Evolutionary conservation across 306 rosid species (phyloP).

Genomic region (Morella rubra): DNA sequence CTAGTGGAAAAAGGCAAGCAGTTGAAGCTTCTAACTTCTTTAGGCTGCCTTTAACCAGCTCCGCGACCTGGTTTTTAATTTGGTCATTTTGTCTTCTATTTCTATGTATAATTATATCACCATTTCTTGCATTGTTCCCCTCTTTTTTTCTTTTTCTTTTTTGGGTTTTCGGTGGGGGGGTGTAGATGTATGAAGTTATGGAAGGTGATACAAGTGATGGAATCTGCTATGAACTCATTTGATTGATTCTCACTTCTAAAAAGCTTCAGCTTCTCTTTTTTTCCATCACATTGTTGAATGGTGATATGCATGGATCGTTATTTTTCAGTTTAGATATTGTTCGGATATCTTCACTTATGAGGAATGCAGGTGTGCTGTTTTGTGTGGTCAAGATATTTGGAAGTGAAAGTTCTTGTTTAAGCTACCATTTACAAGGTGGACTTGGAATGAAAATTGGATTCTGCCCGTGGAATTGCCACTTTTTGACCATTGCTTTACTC

Average conservation of each 20-base stretch:
- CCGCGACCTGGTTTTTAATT: neutral
- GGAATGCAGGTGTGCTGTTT: neutral
- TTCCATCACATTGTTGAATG: neutral
- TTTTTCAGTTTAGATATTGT: neutral
- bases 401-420: neutral
- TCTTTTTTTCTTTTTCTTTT: too few relatives aligned
- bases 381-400: neutral
- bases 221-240: neutral
- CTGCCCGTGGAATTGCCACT: neutral
- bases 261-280: neutral
- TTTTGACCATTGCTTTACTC: neutral
- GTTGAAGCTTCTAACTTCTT: conserved; percentile 33
- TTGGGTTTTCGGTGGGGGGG: neutral
- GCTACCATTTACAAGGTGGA: neutral
- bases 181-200: neutral
- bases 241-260: neutral
- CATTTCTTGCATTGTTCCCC: neutral
- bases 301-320: neutral
- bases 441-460: neutral
- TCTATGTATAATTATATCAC: neutral
- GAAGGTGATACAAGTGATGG: neutral
- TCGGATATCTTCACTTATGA: neutral
- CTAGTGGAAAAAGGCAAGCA: conserved; percentile 8
- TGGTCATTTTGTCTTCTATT: neutral
- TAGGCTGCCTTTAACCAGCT: conserved; percentile 10